These are phyloP conservation scores for Colletotrichum navitas DNA, from an alignment of 2,329 filamentous ascomycete genomes.

Conservation along the genomic window DNA sequence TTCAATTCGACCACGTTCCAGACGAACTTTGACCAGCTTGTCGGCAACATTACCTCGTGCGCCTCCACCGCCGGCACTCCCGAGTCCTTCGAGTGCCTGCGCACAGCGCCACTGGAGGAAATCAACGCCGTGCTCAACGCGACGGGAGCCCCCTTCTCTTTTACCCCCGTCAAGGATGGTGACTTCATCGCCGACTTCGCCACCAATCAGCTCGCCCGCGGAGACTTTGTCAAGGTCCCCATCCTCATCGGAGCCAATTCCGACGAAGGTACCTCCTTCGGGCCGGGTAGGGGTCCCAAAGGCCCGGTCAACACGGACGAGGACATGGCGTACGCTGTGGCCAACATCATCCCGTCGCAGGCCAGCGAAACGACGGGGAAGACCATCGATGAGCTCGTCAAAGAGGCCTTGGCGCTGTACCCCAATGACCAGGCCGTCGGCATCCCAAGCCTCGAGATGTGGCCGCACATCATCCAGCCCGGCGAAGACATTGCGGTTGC, in stretches of 20 bases:
- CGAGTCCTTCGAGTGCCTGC: constrained; percentile 48
- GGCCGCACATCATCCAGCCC: constrained; percentile 49
- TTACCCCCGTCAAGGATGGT: constrained; percentile 50
- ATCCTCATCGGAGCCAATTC: constrained; percentile 53
- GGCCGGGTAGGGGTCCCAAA: constrained; percentile 41
- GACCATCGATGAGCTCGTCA: constrained; percentile 43
- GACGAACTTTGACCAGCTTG: constrained; percentile 47
- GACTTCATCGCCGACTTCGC: constrained; percentile 52
- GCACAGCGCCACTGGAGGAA: constrained; percentile 47
- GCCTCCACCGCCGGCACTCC: constrained; percentile 45
- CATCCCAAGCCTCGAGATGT: constrained; percentile 51
- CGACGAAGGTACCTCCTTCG: constrained; percentile 49
- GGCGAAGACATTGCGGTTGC: constrained; percentile 45
- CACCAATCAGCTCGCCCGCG: constrained; percentile 48
- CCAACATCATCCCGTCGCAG: constrained; percentile 33
- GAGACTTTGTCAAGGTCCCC: constrained; percentile 52
- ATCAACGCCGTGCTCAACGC: constrained; percentile 44
- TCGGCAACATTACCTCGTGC: constrained; percentile 47
- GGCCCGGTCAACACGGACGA: constrained; percentile 47
- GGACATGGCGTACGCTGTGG: constrained; percentile 45
- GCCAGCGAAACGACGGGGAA: constrained; percentile 44
- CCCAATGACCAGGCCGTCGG: constrained; percentile 52
- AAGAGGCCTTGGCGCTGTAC: constrained; percentile 47
- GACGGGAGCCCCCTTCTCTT: constrained; percentile 27
- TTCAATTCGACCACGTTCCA: constrained; percentile 50